Evolutionary conservation across 768 basidiomycete genomes (phyloP), one percentile per base, ranked within the genome.

Genomic region (Tubosaeta brunneosetosa): DNA sequence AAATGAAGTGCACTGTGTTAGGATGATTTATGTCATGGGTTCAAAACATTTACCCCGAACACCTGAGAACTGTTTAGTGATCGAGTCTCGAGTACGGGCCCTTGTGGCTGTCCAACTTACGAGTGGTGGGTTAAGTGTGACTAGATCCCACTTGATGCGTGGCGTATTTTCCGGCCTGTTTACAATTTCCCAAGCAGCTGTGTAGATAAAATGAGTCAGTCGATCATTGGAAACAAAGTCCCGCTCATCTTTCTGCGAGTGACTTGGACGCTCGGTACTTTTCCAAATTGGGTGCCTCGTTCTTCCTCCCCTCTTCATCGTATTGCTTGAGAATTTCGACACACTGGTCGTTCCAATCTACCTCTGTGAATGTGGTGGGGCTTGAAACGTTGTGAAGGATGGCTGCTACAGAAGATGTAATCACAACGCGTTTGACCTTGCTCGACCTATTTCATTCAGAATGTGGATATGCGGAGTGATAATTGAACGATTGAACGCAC

Each of bases 261-360:
- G 74, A 76, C 71, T 90, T 89, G 16, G 79, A 81, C 3, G 83
- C 81, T 19, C 73, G 60, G 63, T 90, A 89, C 57, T 77, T 81
- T 26, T 25, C 34, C 32, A 55, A 41, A 19, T 34, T 47, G 0
- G 63, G 51, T 0, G 79, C 79, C 1, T 76, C 70, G 29, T 65
- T 65, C 47, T 29, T 60, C 14, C 69, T 64, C 1, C 84, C 85
- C 42, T 80, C 68, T 53, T 79, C 71, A 50, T 77, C 70, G 14
- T 80, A 73, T 8, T 72, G 69, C 44, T 69, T 61, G 16, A 80
- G 60, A 5, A 78, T 69, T n/a, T 69, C 67, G 2, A 69, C 51
- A 33, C 50, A 59, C 47, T 69, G 69, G 13, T 79, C 64, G 57
- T 86, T 85, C 88, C 87, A 89, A 66, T 87, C 74, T 12, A 58